Base-by-base conservation (phyloP, 345 rosid species). In the Dovyalis caffra region DNA sequence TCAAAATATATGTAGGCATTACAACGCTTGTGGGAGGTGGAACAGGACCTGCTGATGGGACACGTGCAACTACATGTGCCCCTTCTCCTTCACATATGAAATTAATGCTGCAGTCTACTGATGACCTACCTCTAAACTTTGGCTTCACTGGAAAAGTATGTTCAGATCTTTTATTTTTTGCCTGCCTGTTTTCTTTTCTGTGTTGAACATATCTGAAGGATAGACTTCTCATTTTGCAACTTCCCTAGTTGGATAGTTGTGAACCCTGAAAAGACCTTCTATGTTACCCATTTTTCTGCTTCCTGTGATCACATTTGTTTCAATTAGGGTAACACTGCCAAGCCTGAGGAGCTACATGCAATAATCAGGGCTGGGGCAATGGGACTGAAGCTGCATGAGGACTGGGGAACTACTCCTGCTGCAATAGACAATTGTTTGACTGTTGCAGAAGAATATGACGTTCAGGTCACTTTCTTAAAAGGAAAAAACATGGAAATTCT, bases 361-460 rank as follows among this genome's bases (percentile, higher is more conserved):
- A 90, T 95, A 77, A 62, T 95, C 68, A 89, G 76, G 85, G 97
- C 98, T 33, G 98, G 99, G 75, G 99, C 99, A 80, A 95, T 95
- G 98, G 99, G 99, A 53, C 79, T 95, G 79, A 95, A 95, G 88
- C 80, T 95, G 80, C 99, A 95, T 77, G 99, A 95, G 83, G 98
- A 95, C 83, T 95, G 99, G 99, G 99, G 99, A 85, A 87, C 84
- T 72, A 95, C 98, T 31, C 98, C 98, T 68, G 98, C 98, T 79
- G 93, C 94, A 10, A 95, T 95, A 79, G 96, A 95, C 76, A 93
- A 84, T 74, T 93, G 97, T 84, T 90, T 95, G 90, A 25, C 86
- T 71, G 90, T 91, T 51, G 98, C 91, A 71, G 98, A 93, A 51
- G 85, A 83, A 79, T 74, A 87, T 82, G 98, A 93, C 78, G 58